phyloP scores from a whole-genome alignment of 768 basidiomycete genomes.

The Rhizopogon salebrosus region DNA sequence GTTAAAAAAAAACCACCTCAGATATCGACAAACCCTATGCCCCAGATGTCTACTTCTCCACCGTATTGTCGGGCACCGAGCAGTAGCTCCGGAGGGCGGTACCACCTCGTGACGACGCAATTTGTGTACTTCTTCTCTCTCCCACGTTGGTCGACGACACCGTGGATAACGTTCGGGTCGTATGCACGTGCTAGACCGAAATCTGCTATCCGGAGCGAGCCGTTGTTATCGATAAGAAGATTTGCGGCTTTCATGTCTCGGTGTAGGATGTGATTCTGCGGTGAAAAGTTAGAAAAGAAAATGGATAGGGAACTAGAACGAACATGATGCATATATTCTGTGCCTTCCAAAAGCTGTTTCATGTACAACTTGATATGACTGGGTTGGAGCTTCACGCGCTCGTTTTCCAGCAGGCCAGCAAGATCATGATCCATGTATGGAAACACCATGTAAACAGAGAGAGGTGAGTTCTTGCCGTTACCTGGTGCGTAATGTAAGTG shows the following conservation, averaged over 20 bases:
- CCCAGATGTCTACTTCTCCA: constrained; percentile 96
- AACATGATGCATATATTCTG: constrained; percentile 93
- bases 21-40: constrained; percentile 67
- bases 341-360: constrained; percentile 94
- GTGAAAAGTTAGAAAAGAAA: constrained; percentile 7
- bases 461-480: constrained; percentile 56
- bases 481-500: constrained; percentile 31
- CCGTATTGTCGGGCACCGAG: constrained; percentile 88
- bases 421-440: constrained; percentile 99
- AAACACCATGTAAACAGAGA: constrained; percentile 97
- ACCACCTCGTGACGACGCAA: constrained; percentile 94
- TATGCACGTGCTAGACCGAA: constrained; percentile 91
- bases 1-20: not conserved
- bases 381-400: constrained; percentile 74
- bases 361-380: constrained; percentile 94
- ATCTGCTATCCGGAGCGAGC: constrained; percentile 85
- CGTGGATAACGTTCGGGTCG: constrained; percentile 44
- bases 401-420: constrained; percentile 90
- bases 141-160: constrained; percentile 34
- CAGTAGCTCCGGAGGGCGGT: constrained; percentile 88
- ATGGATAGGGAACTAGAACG: constrained; percentile 22
- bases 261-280: constrained; percentile 91
- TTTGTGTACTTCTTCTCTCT: constrained; percentile 83
- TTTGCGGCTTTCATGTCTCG: constrained; percentile 99
- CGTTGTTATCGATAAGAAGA: constrained; percentile 84